Conservation (phyloP, 1,284 basidiomycete genomes). For the Xerocomus minutiporus region DNA sequence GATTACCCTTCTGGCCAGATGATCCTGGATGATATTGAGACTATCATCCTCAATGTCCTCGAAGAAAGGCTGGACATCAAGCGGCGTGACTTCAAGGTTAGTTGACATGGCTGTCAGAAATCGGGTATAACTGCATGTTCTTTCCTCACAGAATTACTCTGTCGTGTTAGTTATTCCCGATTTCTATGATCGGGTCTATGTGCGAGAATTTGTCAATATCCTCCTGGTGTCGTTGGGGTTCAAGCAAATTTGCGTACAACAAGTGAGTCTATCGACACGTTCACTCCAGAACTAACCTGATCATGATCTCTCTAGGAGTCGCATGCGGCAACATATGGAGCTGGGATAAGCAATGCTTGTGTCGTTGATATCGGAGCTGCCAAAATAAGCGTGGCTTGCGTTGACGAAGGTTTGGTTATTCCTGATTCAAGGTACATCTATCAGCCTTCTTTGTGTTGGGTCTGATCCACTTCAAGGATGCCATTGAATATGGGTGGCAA, state of each 20-base stretch:
- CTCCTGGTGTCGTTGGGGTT: slow-evolving; percentile 84
- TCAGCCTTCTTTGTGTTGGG: slow-evolving; percentile 1
- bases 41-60: slow-evolving; percentile 61
- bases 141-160: slow-evolving; percentile 60
- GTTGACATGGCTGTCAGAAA: not conserved
- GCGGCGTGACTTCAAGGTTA: slow-evolving; percentile 58
- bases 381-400: slow-evolving; percentile 84
- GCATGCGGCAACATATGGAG: slow-evolving; percentile 90
- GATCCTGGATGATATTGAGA: slow-evolving; percentile 74
- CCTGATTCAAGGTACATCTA: slow-evolving; percentile 75
- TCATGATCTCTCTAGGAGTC: slow-evolving; percentile 61
- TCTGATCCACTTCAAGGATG: slow-evolving; percentile 50
- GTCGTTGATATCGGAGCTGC: slow-evolving; percentile 93
- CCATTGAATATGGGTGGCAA: slow-evolving; percentile 86
- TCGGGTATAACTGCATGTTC: not conserved
- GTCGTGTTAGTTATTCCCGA: slow-evolving; percentile 92
- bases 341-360: slow-evolving; percentile 91
- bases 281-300: not conserved
- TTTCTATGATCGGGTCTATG: slow-evolving; percentile 81
- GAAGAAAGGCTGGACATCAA: slow-evolving; percentile 60
- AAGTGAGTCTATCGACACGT: slow-evolving; percentile 45
- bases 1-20: slow-evolving; percentile 72
- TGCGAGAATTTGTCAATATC: slow-evolving; percentile 75
- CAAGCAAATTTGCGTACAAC: slow-evolving; percentile 85
- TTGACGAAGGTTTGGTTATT: slow-evolving; percentile 91